Base-by-base conservation (phyloP, 257 asterid species). In the Lithospermum erythrorhizon region DNA sequence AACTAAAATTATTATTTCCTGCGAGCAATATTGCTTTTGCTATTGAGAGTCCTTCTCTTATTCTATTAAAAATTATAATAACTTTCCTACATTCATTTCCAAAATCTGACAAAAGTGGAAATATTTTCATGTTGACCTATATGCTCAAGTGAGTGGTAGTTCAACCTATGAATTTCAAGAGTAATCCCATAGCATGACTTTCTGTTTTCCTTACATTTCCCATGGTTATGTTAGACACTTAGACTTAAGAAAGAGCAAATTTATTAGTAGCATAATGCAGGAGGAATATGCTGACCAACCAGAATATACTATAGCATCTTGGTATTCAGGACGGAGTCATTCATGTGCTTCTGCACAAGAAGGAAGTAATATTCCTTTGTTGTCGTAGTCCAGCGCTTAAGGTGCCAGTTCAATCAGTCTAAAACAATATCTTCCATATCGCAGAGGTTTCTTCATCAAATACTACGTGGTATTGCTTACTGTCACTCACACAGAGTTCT, bases 401-500 rank as follows among this genome's bases (percentile, higher is more conserved):
- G 49, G 18, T 53, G 27, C 16, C 13, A 20, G 19, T 24, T 68
- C 7, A 47, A 29, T 21, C 21, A 52, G 32, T 47, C 58, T 61
- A 35, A 21, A 9, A 22, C 13, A 4, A 53, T 25, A 16, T 15
- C n/a, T 57, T 55, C 48, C 65, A 51, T 62, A 32, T 57, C 67
- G 67, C 89, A 90, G 97, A 74, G 14, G 76, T 90, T 90, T 78
- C 81, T 90, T 47, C 78, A 80, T 72, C 97, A 90, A 79, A 85
- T 90, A 68, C 87, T 90, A 17, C 81, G 95, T 62, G 97, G 97
- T 53, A 87, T 87, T 58, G 89, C 96, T 70, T 90, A 90, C 73
- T 90, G 97, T 56, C 97, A 90, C 71, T 87, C 96, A 62, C 97
- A 82, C 56, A 89, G 97, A 65, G 94, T 90, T 62, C 96, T 90